These are phyloP conservation scores for Calonectria pseudoturangicola DNA, from an alignment of 2,329 filamentous ascomycete genomes.

Conservation along the genomic window DNA sequence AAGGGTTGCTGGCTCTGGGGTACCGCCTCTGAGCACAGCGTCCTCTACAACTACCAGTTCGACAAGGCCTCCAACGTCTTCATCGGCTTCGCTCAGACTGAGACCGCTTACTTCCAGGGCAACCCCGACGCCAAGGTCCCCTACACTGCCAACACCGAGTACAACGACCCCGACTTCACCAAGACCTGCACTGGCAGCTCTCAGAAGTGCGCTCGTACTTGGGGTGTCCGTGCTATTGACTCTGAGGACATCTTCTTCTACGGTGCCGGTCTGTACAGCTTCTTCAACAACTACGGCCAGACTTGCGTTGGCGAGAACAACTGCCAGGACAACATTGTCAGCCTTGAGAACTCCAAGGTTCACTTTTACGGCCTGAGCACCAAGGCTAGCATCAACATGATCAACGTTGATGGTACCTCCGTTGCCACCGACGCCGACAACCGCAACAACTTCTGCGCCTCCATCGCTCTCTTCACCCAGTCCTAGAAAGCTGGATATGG, in stretches of 20 bases:
- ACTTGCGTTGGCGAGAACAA: constrained; percentile 79
- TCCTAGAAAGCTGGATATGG: constrained; percentile 39
- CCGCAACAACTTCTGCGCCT: constrained; percentile 79
- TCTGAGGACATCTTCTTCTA: constrained; percentile 81
- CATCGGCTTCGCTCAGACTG: constrained; percentile 89
- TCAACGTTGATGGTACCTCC: constrained; percentile 75
- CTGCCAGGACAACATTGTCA: constrained; percentile 87
- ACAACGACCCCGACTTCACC: constrained; percentile 81
- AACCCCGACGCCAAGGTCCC: constrained; percentile 84
- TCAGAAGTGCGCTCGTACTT: constrained; percentile 81
- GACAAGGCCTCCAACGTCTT: constrained; percentile 85
- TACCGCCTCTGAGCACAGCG: constrained; percentile 81
- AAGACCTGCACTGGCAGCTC: constrained; percentile 68
- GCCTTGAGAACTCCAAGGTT: constrained; percentile 80
- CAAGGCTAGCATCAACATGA: constrained; percentile 84
- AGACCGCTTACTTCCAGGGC: constrained; percentile 92
- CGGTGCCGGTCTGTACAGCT: constrained; percentile 85
- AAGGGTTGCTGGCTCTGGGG: constrained; percentile 88
- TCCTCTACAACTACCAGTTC: constrained; percentile 90
- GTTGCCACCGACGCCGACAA: constrained; percentile 76
- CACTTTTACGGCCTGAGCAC: constrained; percentile 82
- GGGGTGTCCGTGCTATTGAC: constrained; percentile 83
- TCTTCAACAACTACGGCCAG: constrained; percentile 89
- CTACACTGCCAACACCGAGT: constrained; percentile 75
- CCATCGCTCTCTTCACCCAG: constrained; percentile 66